Evolutionary conservation across 768 basidiomycete species (phyloP), one percentile per base, ranked within the genome.

Genomic region (Panellus pusillus): DNA sequence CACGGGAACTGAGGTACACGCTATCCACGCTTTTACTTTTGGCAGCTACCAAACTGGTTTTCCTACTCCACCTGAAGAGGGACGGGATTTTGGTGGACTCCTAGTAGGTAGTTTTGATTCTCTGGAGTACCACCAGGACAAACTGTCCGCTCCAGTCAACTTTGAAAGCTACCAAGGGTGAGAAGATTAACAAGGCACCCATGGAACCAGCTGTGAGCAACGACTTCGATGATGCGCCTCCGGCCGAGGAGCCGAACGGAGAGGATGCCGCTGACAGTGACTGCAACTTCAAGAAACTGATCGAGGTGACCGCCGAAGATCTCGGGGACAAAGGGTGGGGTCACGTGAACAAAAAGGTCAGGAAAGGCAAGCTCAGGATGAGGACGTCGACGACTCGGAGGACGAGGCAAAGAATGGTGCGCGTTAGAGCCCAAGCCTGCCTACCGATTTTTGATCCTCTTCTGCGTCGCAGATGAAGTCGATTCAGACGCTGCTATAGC

Each of bases 291-390:
- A 63, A 60, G 37, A 53, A 61, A 51, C 52, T 62, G 19, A 53
- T 63, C 24, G 60, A 61, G 45, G 49, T 61, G 35, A 61, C 59
- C n/a, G 59, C 59, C 19, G 59, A 61, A 49, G 65, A 87, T 62
- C 74, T 86, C 57, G 84, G 84, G 18, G 85, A 89, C 63, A 84
- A 84, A 56, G 88, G 89, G 66, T 86, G 83, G 79, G 86, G 80
- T 9, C 77, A 79, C 0, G 78, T 79, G 35, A 81, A 83, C 62
- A 78, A 77, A 62, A 86, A 84, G 68, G 79, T 76, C 53, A 84
- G 83, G 74, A 83, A 84, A 68, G 59, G 13, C 76, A 76, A 62
- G 70, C 61, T 2, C 66, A 69, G 42, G 70, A 68, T 12, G 75
- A 72, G 50, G 67, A 72, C 41, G n/a, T n/a, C n/a, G n/a, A n/a